Percentiles rank a stretch among this genome's conserved stretches.
Conservation (phyloP, 176 grass and related monocot species). For the bread wheat (Triticum aestivum) region IWGSC_CS_RefSeq_v2.1 NC_057804.1:393343571-393344070, state of each 20-base stretch:
- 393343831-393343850: conserved; percentile 54
- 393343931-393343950: neutral
- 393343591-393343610: conserved; percentile 55
- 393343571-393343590: conserved; percentile 27
- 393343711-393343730: conserved; percentile 51
- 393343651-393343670: conserved; percentile 51
- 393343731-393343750: conserved; percentile 38
- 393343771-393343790: conserved; percentile 32
- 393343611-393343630: conserved; percentile 51
- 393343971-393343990: neutral
- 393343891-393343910: neutral
- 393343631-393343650: conserved; percentile 25
- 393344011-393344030: neutral
- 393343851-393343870: conserved; percentile 67
- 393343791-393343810: neutral
- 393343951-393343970: neutral
- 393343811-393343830: conserved; percentile 4
- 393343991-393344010: neutral
- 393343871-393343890: conserved; percentile 33
- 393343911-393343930: conserved; percentile 24
- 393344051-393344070: neutral
- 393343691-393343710: conserved; percentile 25
- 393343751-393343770: conserved; percentile 18
- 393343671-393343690: conserved; percentile 43
- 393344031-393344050: neutral